phyloP scores from a whole-genome alignment of 441 rosid genomes.

The Cnidoscolus chayamansa region DNA sequence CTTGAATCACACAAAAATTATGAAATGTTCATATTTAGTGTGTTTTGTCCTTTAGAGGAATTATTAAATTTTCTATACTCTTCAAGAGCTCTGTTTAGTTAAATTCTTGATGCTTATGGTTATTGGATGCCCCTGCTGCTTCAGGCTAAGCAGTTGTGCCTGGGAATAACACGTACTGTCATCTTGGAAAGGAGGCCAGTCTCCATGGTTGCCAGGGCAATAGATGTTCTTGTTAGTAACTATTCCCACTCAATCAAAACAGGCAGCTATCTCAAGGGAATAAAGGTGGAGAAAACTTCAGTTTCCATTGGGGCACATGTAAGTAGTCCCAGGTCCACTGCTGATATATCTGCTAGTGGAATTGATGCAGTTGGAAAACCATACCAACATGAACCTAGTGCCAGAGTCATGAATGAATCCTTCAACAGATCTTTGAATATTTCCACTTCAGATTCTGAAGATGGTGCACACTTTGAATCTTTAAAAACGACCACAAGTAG shows the following conservation, averaged over 20 bases:
- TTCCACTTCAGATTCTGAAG: conserved; percentile 54
- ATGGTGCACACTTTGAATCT: conserved; percentile 32
- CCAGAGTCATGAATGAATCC: conserved; percentile 34
- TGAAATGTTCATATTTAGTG: not conserved
- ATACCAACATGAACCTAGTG: conserved; percentile 30
- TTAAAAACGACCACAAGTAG: conserved; percentile 38
- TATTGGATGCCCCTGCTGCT: conserved; percentile 25
- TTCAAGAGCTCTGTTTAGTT: not conserved
- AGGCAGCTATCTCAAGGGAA: conserved; percentile 57
- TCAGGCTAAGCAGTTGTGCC: conserved; percentile 88
- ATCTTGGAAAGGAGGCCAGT: conserved; percentile 91
- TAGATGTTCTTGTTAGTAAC: conserved; percentile 73
- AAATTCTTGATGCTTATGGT: conserved; percentile 13
- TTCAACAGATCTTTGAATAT: conserved; percentile 36
- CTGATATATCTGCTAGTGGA: conserved; percentile 39
- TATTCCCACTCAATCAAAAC: conserved; percentile 70
- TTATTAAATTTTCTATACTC: not conserved
- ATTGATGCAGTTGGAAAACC: conserved; percentile 35
- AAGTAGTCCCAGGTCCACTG: conserved; percentile 28
- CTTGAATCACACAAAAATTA: not conserved
- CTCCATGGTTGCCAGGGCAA: conserved; percentile 66
- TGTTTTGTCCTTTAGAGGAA: not conserved
- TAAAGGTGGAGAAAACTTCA: conserved; percentile 47
- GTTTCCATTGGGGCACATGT: conserved; percentile 35
- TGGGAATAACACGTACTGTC: conserved; percentile 61